These are phyloP conservation scores for Borealophlyctis nickersoniae DNA, from an alignment of 192 early-diverging fungal genomes.

Conservation along the genomic window DNA sequence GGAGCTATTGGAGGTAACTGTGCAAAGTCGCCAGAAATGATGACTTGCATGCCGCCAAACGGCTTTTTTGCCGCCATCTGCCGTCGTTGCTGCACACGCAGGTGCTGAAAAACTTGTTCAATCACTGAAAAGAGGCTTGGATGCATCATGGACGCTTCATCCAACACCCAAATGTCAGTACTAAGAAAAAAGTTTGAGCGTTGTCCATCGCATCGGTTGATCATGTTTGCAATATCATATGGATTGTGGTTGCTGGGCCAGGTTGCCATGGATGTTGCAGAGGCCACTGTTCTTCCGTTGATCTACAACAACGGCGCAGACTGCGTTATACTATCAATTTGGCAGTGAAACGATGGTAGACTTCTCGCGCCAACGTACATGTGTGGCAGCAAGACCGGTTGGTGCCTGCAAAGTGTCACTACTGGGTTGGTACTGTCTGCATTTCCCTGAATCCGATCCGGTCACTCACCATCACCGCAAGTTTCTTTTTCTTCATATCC, in stretches of 20 bases:
- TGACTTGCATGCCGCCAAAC: slow-evolving; percentile 48
- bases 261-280: slow-evolving; percentile 17
- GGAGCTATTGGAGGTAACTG: slow-evolving; percentile 49
- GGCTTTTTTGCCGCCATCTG: slow-evolving; percentile 1
- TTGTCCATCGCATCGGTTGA: neutral
- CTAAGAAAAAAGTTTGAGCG: slow-evolving; percentile 18
- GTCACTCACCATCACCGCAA: slow-evolving; percentile 39
- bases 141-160: slow-evolving; percentile 49
- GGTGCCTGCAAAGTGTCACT: slow-evolving; percentile 30
- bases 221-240: neutral
- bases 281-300: slow-evolving; percentile 37
- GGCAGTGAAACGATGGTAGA: too few relatives aligned
- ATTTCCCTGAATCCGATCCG: neutral
- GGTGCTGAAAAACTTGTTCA: neutral
- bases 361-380: slow-evolving; percentile 8
- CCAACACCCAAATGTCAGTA: slow-evolving; percentile 39
- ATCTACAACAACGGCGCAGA: slow-evolving; percentile 29
- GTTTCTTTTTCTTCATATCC: neutral
- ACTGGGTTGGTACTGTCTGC: neutral
- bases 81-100: too few relatives aligned
- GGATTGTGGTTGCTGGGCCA: neutral
- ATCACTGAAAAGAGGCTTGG: slow-evolving; percentile 13
- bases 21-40: slow-evolving; percentile 48
- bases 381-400: slow-evolving; percentile 45
- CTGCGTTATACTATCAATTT: neutral